Percentiles rank a stretch among this genome's conserved stretches.
Conservation (phyloP, 257 asterid genomes). For the Solanum lycopersicoides region DNA sequence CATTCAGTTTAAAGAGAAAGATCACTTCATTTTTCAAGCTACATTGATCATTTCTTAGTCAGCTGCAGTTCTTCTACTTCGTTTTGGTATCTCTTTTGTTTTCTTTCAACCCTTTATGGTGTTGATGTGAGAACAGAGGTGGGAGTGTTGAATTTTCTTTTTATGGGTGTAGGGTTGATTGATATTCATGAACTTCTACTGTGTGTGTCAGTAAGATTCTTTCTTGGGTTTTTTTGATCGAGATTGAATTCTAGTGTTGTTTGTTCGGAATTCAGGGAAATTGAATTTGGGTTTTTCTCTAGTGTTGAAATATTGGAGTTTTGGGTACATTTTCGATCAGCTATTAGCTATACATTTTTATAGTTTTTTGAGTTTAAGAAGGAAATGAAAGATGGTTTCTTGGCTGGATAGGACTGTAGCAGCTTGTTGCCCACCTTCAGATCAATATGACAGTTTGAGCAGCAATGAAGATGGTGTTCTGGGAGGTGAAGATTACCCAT, state of each 20-base stretch:
- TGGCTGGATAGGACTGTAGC: constrained; percentile 45
- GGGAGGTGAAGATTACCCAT: constrained; percentile 1
- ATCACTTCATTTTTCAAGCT: neutral
- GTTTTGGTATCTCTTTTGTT: neutral
- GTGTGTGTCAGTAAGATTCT: neutral
- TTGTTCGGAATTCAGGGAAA: neutral
- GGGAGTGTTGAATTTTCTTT: neutral
- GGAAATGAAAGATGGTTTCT: constrained; percentile 34
- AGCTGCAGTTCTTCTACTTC: neutral
- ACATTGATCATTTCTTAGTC: neutral
- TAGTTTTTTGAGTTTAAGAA: neutral
- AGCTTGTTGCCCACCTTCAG: constrained; percentile 52
- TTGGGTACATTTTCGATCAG: neutral
- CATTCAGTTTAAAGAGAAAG: neutral
- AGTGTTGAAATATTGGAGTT: neutral
- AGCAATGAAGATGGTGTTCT: constrained; percentile 34
- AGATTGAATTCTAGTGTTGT: neutral
- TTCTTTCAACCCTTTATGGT: neutral
- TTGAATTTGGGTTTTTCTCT: neutral
- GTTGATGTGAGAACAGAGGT: neutral
- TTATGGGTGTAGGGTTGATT: neutral
- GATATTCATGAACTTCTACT: too few species aligned
- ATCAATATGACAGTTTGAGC: constrained; percentile 67
- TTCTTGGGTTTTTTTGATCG: neutral
- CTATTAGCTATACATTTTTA: neutral